Conservation (phyloP, 2,329 filamentous ascomycete species). For the Basipetospora chlamydospora region DNA sequence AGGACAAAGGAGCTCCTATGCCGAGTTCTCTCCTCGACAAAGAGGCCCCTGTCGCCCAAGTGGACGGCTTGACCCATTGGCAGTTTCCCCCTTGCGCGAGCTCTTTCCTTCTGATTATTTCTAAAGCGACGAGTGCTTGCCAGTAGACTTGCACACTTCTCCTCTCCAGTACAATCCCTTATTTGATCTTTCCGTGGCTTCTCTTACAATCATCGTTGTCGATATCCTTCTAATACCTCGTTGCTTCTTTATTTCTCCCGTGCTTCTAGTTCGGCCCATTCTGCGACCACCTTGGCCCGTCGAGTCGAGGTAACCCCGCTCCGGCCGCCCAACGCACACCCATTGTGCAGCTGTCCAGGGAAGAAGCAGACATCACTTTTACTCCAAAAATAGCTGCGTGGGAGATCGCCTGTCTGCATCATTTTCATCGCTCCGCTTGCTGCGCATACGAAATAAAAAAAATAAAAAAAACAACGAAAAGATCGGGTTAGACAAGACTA, state of each 20-base stretch:
- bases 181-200: background rate
- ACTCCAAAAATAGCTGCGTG: background rate
- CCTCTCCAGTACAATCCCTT: no score
- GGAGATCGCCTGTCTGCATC: background rate
- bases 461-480: no score
- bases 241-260: background rate
- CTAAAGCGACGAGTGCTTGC: no score
- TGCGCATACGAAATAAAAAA: no score
- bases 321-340: background rate
- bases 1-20: no score
- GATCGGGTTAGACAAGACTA: no score
- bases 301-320: conserved; percentile 2
- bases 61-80: no score
- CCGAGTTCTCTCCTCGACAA: background rate
- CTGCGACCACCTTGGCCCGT: conserved; percentile 4
- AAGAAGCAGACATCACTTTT: background rate
- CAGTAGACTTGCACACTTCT: no score
- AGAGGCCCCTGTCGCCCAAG: background rate
- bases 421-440: no score
- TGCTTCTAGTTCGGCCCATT: conserved; percentile 1
- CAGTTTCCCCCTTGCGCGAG: no score
- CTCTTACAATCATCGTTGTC: background rate
- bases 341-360: background rate
- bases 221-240: no score
- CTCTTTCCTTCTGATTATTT: no score